Evolutionary conservation across 192 early-diverging fungal species (phyloP), one percentile per base, ranked within the genome.

Genomic region (Phlyctochytrium arcticum): DNA sequence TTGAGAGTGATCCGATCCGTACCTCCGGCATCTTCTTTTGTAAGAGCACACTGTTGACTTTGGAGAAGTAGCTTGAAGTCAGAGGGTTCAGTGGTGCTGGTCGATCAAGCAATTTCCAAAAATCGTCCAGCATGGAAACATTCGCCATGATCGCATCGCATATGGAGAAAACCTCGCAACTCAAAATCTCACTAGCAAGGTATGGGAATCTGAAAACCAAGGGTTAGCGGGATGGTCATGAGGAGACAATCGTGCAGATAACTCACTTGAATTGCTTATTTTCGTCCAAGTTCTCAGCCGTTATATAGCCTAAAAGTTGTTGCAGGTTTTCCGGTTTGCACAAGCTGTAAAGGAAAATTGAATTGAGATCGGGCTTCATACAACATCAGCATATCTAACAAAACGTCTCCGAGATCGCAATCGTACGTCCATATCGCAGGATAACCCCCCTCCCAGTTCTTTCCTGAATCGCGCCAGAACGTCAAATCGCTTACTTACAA

Each of bases 1-100:
- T 44, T 51, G 54, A 17, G 30, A 17, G 8, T 15, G 19, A 8
- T 39, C 23, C 48, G 27, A 32, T n/a, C 57, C 49, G 50, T 73
- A 92, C 89, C 69, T 92, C 89, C 53, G 79, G 82, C 27, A 91
- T 90, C 69, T 96, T 94, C 76, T 93, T 94, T 71, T 89, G 80
- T 64, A 97, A 71, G 29, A 96, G 81, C 4, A 92, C 86, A 29
- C 81, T 84, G 76, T 94, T 93, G 21, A 95, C 90, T 76, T 95
- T 96, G 62, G 80, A 81, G 74, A 96, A 99, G 73, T 93, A 92
- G 44, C 87, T 90, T 19, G 95, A 91, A 60, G 93, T 91, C 27
- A 90, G 75, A 10, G 86, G 76, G 66, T 92, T 83, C 61, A 96
- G 72, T 59, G 87, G 85, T 10, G 84, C 81, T 6, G 82, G 83